Conservation (phyloP, 2,329 filamentous ascomycete species). For the Domatiomyces globalis region DNA sequence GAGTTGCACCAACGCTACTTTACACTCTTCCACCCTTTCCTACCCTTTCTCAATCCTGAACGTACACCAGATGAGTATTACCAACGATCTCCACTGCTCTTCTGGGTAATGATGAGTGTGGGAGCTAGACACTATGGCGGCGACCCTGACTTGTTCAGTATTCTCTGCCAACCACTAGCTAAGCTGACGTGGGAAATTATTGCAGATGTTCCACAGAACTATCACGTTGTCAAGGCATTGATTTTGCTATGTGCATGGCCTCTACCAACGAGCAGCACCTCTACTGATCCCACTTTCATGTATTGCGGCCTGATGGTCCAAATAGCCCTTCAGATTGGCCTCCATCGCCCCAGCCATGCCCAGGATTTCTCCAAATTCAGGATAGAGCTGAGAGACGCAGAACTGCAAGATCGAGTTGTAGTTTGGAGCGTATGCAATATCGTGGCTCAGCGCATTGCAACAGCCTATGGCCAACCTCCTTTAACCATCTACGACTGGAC, state of each 20-base stretch:
- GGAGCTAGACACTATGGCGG: slow-evolving; percentile 45
- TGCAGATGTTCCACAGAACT: slow-evolving; percentile 46
- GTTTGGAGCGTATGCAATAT: slow-evolving; percentile 58
- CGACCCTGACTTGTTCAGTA: slow-evolving; percentile 41
- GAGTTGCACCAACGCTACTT: slow-evolving; percentile 46
- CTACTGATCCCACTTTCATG: slow-evolving; percentile 52
- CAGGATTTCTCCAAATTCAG: slow-evolving; percentile 41
- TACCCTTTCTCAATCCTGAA: slow-evolving; percentile 46
- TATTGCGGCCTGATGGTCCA: slow-evolving; percentile 53
- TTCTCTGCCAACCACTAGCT: slow-evolving; percentile 38
- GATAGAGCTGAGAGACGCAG: slow-evolving; percentile 44
- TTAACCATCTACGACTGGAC: slow-evolving; percentile 49
- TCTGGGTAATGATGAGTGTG: slow-evolving; percentile 52
- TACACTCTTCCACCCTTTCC: slow-evolving; percentile 48
- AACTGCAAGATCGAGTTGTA: slow-evolving; percentile 48
- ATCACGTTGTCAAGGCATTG: slow-evolving; percentile 50
- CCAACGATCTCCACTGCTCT: slow-evolving; percentile 46
- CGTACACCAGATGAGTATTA: slow-evolving; percentile 44
- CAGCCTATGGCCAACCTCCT: slow-evolving; percentile 54
- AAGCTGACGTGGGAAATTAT: slow-evolving; percentile 49
- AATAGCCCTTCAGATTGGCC: slow-evolving; percentile 51
- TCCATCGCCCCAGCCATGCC: slow-evolving; percentile 50
- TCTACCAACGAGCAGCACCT: slow-evolving; percentile 48
- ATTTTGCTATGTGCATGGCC: slow-evolving; percentile 53
- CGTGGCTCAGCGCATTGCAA: slow-evolving; percentile 52